Conservation (phyloP, 2,329 filamentous ascomycete genomes). For the Apiospora phragmitis region DNA sequence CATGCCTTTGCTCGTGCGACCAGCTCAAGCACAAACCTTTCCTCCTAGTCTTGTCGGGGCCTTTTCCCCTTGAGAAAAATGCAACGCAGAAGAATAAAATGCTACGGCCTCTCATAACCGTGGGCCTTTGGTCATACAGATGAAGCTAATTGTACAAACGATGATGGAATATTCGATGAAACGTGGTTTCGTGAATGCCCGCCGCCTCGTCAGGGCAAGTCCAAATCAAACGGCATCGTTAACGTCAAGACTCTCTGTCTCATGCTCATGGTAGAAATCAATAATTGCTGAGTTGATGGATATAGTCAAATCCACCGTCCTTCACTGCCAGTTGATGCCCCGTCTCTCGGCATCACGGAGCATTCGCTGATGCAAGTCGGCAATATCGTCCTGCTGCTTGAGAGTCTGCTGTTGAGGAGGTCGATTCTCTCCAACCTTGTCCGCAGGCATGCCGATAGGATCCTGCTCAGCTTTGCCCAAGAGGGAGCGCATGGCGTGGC, state of each 20-base stretch:
- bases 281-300: not conserved
- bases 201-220: not conserved
- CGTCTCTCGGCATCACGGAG: constrained; percentile 33
- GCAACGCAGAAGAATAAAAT: constrained; percentile 17
- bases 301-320: not conserved
- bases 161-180: constrained; percentile 26
- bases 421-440: constrained; percentile 47
- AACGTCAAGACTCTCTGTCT: not conserved
- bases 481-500: constrained; percentile 31
- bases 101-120: constrained; percentile 10
- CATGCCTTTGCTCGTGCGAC: not conserved
- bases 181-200: not conserved
- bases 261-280: constrained; percentile 7
- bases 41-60: not conserved
- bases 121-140: constrained; percentile 25
- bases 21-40: not conserved
- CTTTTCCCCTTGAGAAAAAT: constrained; percentile 5
- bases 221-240: not conserved
- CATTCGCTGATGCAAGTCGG: constrained; percentile 31
- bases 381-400: constrained; percentile 30
- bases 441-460: constrained; percentile 22
- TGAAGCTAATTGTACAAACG: constrained; percentile 32
- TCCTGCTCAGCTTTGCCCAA: constrained; percentile 27
- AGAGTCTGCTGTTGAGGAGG: constrained; percentile 37
- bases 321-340: constrained; percentile 31